phyloP scores from a whole-genome alignment of 345 rosid genomes.

The Cochlearia excelsa region DNA sequence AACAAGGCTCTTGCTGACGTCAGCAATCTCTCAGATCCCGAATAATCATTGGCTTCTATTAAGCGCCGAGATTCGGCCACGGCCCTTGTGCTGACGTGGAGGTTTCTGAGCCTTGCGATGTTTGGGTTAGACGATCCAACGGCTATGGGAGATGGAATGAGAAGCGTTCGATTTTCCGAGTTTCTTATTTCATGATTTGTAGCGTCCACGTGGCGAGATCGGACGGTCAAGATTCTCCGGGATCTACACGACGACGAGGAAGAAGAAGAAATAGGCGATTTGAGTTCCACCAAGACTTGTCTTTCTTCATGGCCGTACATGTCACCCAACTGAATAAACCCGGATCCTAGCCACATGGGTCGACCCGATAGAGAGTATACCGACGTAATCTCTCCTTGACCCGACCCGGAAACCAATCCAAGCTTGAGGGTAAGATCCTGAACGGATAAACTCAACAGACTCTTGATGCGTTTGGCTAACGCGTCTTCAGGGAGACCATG shows the following conservation, averaged over 20 bases:
- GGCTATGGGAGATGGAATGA: slow-evolving; percentile 49
- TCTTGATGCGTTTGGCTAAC: slow-evolving; percentile 41
- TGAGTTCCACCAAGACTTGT: slow-evolving; percentile 64
- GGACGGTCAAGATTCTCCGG: slow-evolving; percentile 59
- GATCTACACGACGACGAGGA: slow-evolving; percentile 34
- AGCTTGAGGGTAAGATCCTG: slow-evolving; percentile 64
- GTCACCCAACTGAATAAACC: slow-evolving; percentile 64
- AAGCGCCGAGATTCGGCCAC: slow-evolving; percentile 72
- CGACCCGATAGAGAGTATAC: slow-evolving; percentile 53
- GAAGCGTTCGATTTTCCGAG: slow-evolving; percentile 46
- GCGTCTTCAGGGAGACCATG: slow-evolving; percentile 45
- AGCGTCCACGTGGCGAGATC: slow-evolving; percentile 59
- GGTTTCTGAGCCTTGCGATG: slow-evolving; percentile 59
- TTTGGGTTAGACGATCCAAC: slow-evolving; percentile 42
- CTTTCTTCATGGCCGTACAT: slow-evolving; percentile 67
- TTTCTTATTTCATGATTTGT: slow-evolving; percentile 44
- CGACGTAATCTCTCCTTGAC: slow-evolving; percentile 58
- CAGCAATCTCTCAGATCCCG: slow-evolving; percentile 60
- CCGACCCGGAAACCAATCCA: slow-evolving; percentile 59
- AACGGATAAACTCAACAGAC: slow-evolving; percentile 50
- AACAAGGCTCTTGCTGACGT: slow-evolving; percentile 72
- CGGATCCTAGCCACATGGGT: slow-evolving; percentile 50
- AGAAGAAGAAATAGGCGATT: slow-evolving; percentile 12
- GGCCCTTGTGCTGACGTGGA: slow-evolving; percentile 72
- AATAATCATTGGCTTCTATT: slow-evolving; percentile 46